Conservation (phyloP, 129 eudicot genomes). For the Erigeron canadensis region DNA sequence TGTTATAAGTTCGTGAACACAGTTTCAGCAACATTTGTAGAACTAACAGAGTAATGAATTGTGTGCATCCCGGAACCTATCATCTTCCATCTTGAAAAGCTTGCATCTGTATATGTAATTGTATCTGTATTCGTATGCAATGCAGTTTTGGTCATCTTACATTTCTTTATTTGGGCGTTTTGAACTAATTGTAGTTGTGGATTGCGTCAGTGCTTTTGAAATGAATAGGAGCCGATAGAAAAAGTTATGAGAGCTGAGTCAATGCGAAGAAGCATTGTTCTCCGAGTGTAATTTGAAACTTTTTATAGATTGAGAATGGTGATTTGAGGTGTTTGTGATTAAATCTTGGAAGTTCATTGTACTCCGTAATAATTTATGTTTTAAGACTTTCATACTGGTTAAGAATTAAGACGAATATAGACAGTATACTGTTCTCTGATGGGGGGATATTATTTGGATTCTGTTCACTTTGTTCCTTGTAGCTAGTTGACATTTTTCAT, state of each 20-base stretch:
- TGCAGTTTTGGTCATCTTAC: conserved; percentile 28
- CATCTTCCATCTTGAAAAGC: conserved; percentile 13
- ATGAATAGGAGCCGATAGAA: conserved; percentile 17
- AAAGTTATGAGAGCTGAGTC: conserved; percentile 25
- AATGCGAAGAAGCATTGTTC: conserved; percentile 31
- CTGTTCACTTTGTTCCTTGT: too few relatives aligned
- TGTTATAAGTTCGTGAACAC: conserved; percentile 41
- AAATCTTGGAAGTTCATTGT: not conserved
- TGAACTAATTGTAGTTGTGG: conserved; percentile 24
- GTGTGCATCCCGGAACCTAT: not conserved
- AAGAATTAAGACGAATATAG: not conserved
- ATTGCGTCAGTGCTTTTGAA: conserved; percentile 20
- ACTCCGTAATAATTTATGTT: conserved; percentile 9
- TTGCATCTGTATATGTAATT: conserved; percentile 14
- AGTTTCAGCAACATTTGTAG: not conserved
- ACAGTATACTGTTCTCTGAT: not conserved
- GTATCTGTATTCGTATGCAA: conserved; percentile 24
- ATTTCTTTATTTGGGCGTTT: conserved; percentile 12
- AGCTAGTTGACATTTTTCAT: too few relatives aligned
- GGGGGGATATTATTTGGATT: too few relatives aligned
- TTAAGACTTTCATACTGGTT: not conserved
- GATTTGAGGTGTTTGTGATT: conserved; percentile 6
- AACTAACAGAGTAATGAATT: conserved; percentile 4
- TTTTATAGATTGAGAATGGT: conserved; percentile 19
- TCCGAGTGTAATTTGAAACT: conserved; percentile 23